Percentiles rank a stretch among this genome's conserved stretches.
Conservation (phyloP, 1,284 basidiomycete genomes). For the Porogramme epimiltina region DNA sequence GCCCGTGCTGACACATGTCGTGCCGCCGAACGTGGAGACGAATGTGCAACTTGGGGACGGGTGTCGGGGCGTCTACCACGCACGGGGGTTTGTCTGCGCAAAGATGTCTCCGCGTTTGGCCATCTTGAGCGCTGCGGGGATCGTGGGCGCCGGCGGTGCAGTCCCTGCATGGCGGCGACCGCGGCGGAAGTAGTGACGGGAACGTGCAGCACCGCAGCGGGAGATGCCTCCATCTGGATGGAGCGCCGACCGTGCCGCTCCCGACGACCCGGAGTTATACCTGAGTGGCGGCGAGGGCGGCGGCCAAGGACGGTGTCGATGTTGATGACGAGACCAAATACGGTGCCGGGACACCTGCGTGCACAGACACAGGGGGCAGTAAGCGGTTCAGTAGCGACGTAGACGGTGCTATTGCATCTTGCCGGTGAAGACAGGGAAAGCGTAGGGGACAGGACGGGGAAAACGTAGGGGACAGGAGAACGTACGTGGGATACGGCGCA, state of each 20-base stretch:
- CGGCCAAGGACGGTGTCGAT: constrained; percentile 53
- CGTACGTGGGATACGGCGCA: too few species aligned
- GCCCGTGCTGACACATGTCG: too few species aligned
- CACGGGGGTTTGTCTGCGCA: constrained; percentile 47
- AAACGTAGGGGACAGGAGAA: too few species aligned
- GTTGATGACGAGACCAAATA: too few species aligned
- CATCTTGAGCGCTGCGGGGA: constrained; percentile 30
- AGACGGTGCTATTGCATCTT: too few species aligned
- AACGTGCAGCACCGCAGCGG: constrained; percentile 28
- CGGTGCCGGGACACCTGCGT: constrained; percentile 22
- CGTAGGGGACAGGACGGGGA: too few species aligned
- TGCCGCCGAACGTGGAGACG: too few species aligned
- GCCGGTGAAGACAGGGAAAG: too few species aligned
- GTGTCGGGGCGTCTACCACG: constrained; percentile 53
- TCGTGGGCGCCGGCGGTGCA: constrained; percentile 5
- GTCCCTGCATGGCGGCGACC: too few species aligned
- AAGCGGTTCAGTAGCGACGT: constrained; percentile 21
- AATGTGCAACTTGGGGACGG: too few species aligned
- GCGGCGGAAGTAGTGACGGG: constrained; percentile 20
- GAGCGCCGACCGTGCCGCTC: constrained; percentile 38
- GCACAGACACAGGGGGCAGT: constrained; percentile 16
- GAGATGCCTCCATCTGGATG: constrained; percentile 29
- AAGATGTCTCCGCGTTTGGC: constrained; percentile 42
- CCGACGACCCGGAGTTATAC: constrained; percentile 49
- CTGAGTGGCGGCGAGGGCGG: constrained; percentile 56